Conservation (phyloP, 2,329 filamentous ascomycete species). For the Alternaria sp. region DNA sequence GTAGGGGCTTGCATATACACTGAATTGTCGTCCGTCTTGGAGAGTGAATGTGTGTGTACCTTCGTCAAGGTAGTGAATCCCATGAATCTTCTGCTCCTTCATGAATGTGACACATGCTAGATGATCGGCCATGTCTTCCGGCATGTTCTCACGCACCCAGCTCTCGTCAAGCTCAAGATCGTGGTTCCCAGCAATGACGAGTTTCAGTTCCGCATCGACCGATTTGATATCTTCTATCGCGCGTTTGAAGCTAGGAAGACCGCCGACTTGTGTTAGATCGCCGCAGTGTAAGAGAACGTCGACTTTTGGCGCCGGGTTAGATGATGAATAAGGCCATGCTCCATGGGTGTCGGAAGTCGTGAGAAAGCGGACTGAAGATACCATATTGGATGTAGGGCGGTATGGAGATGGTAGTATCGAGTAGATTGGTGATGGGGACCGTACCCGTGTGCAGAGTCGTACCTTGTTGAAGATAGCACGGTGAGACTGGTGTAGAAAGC, state of each 20-base stretch:
- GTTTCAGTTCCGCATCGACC: conserved; percentile 63
- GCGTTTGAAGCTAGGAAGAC: conserved; percentile 53
- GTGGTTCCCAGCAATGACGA: conserved; percentile 70
- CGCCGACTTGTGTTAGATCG: conserved; percentile 56
- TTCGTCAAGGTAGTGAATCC: conserved; percentile 63
- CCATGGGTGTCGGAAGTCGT: conserved; percentile 53
- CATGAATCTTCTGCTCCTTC: conserved; percentile 24
- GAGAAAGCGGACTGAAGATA: conserved; percentile 31
- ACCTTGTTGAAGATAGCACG: not conserved
- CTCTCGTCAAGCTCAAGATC: conserved; percentile 63
- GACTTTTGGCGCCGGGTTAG: conserved; percentile 44
- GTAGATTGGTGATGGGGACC: not conserved
- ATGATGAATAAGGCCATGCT: conserved; percentile 1
- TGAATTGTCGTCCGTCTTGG: conserved; percentile 57
- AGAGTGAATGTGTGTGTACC: conserved; percentile 58
- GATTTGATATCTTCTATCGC: conserved; percentile 57
- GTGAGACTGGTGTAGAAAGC: not conserved
- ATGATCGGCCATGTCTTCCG: conserved; percentile 36
- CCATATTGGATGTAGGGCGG: not conserved
- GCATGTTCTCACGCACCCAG: conserved; percentile 7
- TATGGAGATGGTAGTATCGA: not conserved
- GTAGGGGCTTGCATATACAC: conserved; percentile 61
- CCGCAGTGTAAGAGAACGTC: conserved; percentile 62
- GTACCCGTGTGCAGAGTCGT: not conserved
- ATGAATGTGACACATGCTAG: conserved; percentile 25